Evolutionary conservation across 2,329 filamentous ascomycete species (phyloP).

Genomic region (Fusarium compactum): DNA sequence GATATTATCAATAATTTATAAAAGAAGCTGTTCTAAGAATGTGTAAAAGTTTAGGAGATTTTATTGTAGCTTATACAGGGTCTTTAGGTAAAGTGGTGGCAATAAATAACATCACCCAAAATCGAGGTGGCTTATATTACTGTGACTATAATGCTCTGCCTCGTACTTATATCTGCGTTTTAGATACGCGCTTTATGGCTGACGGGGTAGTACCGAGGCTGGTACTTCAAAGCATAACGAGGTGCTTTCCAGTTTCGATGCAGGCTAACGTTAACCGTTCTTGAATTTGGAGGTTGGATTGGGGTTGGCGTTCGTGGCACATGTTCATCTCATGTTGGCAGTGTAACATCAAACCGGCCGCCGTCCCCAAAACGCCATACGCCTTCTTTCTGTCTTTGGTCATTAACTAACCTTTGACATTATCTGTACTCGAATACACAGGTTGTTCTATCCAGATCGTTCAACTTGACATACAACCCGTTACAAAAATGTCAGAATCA

Average conservation of each 20-base stretch:
- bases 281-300: background rate
- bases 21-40: background rate
- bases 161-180: background rate
- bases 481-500: slow-evolving; percentile 43
- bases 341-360: too few species aligned
- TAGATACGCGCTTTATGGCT: background rate
- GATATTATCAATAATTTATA: background rate
- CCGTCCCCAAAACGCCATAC: too few species aligned
- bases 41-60: background rate
- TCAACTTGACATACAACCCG: slow-evolving; percentile 2
- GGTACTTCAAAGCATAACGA: background rate
- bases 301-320: background rate
- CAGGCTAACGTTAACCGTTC: background rate
- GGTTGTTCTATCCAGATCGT: too few species aligned
- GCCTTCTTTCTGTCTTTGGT: too few species aligned
- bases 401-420: too few species aligned
- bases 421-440: too few species aligned
- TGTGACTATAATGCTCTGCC: background rate
- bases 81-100: background rate
- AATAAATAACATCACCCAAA: background rate
- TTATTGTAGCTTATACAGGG: background rate
- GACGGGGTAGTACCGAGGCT: background rate
- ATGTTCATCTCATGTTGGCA: background rate
- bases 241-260: background rate
- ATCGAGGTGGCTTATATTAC: background rate